Base-by-base conservation (phyloP, 257 asterid species). In the Nicotiana benthamiana region DNA sequence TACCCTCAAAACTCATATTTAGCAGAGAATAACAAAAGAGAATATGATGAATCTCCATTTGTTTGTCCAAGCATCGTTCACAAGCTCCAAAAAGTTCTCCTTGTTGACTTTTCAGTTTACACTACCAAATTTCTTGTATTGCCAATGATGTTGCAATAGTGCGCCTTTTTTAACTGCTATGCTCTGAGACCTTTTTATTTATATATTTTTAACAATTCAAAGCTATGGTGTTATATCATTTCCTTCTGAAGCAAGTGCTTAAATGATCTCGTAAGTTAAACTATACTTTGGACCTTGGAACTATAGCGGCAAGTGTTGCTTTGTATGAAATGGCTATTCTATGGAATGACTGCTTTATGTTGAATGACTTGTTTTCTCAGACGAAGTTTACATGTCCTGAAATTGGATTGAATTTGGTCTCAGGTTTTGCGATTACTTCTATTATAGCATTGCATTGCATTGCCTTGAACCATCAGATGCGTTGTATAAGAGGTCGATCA, bases 1-100 rank as follows among this genome's bases (percentile, higher is more conserved):
- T 56, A 51, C 17, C 82, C 54, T 46, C 32, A n/a, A 63, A 78
- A 62, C 54, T 59, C 60, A 24, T 46, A 64, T 17, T 1, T 79
- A 64, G 82, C 65, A 15, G 77, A 79, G 27, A 17, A 64, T 64
- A 22, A 79, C 53, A 52, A 62, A 64, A 79, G 46, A 43, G 46
- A 62, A 79, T 30, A 61, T 40, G 2, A 43, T 62, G 75, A n/a
- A 61, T 26, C 76, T 79, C 60, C 82, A 24, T 26, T 79, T 12
- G 26, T 32, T 24, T 5, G 51, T 40, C 32, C 53, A 53, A 18
- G 22, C 32, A 36, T 53, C 63, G 20, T 76, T 46, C 22, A 20
- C 22, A 15, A 22, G 22, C 22, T 27, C 77, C 60, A 46, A 72
- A 46, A 68, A 10, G 15, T 22, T 59, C n/a, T 56, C 11, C 20